Evolutionary conservation across 805 yeast species (phyloP).

Genomic region (Candida ortonii): DNA sequence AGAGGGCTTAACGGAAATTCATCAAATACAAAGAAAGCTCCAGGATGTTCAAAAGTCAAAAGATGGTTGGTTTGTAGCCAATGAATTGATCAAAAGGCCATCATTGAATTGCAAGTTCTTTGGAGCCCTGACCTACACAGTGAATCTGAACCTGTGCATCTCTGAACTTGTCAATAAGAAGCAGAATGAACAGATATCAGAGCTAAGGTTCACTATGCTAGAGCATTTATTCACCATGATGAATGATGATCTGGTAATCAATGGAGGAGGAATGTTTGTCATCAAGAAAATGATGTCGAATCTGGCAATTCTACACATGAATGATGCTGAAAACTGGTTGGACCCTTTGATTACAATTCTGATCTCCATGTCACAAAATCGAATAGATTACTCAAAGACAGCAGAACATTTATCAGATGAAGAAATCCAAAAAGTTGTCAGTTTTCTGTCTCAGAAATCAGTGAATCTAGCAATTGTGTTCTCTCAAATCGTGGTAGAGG

Average conservation of each 20-base stretch:
- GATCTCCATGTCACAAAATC: slow-evolving; percentile 10
- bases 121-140: slow-evolving; percentile 79
- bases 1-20: slow-evolving; percentile 37
- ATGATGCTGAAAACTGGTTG: slow-evolving; percentile 37
- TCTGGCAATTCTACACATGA: slow-evolving; percentile 46
- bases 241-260: slow-evolving; percentile 15
- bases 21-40: slow-evolving; percentile 48
- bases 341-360: slow-evolving; percentile 37
- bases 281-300: slow-evolving; percentile 57
- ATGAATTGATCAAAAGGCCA: slow-evolving; percentile 40
- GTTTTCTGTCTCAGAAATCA: slow-evolving; percentile 5
- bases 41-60: slow-evolving; percentile 58
- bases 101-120: slow-evolving; percentile 60
- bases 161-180: slow-evolving; percentile 6
- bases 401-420: slow-evolving; percentile 1
- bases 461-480: slow-evolving; percentile 30
- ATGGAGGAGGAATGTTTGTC: slow-evolving; percentile 38
- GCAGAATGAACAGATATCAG: slow-evolving; percentile 7
- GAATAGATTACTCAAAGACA: slow-evolving; percentile 5
- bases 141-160: slow-evolving; percentile 42
- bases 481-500: slow-evolving; percentile 51
- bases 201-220: slow-evolving; percentile 11
- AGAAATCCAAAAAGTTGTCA: slow-evolving; percentile 4
- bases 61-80: slow-evolving; percentile 58
- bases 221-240: slow-evolving; percentile 15